Base-by-base conservation (phyloP, 352 stramenopile species). In the Pythium rhizo-oryzae region DNA sequence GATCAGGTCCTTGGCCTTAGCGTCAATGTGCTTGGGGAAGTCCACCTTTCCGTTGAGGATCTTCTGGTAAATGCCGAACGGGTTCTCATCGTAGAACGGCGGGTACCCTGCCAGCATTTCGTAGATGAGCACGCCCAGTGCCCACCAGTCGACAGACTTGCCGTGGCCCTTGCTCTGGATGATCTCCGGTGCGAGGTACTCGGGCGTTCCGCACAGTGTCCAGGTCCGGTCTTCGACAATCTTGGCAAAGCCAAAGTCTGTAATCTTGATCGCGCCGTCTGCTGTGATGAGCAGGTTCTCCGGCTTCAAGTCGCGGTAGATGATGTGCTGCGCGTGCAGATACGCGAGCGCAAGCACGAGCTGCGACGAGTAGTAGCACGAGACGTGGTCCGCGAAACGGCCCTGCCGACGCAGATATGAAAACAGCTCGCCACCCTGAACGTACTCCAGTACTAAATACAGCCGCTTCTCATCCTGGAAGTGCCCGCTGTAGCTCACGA, bases 361-460 rank as follows among this genome's bases (percentile, higher is more conserved):
- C 3, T 76, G 79, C 0, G 82, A 80, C 21, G 77, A 80, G 74
- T 82, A 88, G 70, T 92, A 98, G 68, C 88, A 91, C n/a, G 88
- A 86, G 35, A 96, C 81, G 39, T 91, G 79, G 71, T 96, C 87
- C 11, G 78, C 70, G 55, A 98, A 91, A 21, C 87, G 78, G 0
- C 89, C 87, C 70, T 93, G 85, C 7, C 89, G 83, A 47, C 59
- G 84, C 65, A 99, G 84, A 58, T 99, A 96, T 51, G 90, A 84
- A 63, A 88, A 91, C 15, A 99, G 80, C 65, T 99, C 97, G 44
- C 97, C 97, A 39, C 98, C 97, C 67, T 99, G 96, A 7, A 99
- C 92, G 21, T 99, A 87, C 71, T 99, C 97, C 51, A 99, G 95
- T 23, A 99, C 82, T 94, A 99, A 98, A 81, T 99, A 99, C 44